Evolutionary conservation across 768 basidiomycete species (phyloP).

Genomic region (Tremella yokohamensis): DNA sequence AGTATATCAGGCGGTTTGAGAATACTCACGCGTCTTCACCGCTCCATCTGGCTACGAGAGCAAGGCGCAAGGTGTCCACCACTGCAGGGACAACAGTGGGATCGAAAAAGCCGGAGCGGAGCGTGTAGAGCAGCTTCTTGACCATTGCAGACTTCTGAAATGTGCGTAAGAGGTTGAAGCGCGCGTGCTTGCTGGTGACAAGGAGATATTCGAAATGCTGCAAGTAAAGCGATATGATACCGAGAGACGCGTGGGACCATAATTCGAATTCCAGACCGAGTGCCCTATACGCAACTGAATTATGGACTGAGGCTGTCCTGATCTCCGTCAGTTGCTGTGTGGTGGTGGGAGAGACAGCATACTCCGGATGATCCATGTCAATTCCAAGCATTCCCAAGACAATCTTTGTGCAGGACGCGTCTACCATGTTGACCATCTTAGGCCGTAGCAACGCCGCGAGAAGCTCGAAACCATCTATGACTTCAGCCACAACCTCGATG

Average conservation of each 20-base stretch:
- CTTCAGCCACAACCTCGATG: not conserved
- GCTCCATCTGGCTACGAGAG: slow-evolving; percentile 41
- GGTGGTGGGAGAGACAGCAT: slow-evolving; percentile 37
- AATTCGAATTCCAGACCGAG: slow-evolving; percentile 87
- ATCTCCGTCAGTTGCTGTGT: slow-evolving; percentile 8
- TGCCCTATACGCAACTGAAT: slow-evolving; percentile 72
- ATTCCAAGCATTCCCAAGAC: slow-evolving; percentile 82
- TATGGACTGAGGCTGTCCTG: slow-evolving; percentile 77
- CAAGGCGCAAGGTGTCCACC: slow-evolving; percentile 49
- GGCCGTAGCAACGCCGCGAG: slow-evolving; percentile 67
- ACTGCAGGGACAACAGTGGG: slow-evolving; percentile 62
- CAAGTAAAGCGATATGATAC: slow-evolving; percentile 74
- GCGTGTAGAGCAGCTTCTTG: slow-evolving; percentile 71
- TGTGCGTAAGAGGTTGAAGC: slow-evolving; percentile 73
- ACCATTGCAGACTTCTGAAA: slow-evolving; percentile 69
- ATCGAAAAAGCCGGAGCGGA: slow-evolving; percentile 75
- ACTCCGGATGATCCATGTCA: slow-evolving; percentile 78
- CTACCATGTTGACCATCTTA: slow-evolving; percentile 68
- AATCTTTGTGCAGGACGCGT: slow-evolving; percentile 73
- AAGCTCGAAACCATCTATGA: slow-evolving; percentile 78
- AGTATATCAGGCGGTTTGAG: no score
- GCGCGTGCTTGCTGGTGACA: slow-evolving; percentile 65
- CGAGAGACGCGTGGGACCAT: slow-evolving; percentile 69
- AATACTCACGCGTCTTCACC: slow-evolving; percentile 41
- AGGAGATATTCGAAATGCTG: slow-evolving; percentile 78